Conservation (phyloP, 1,284 basidiomycete genomes). For the Puccinia polysora region DNA sequence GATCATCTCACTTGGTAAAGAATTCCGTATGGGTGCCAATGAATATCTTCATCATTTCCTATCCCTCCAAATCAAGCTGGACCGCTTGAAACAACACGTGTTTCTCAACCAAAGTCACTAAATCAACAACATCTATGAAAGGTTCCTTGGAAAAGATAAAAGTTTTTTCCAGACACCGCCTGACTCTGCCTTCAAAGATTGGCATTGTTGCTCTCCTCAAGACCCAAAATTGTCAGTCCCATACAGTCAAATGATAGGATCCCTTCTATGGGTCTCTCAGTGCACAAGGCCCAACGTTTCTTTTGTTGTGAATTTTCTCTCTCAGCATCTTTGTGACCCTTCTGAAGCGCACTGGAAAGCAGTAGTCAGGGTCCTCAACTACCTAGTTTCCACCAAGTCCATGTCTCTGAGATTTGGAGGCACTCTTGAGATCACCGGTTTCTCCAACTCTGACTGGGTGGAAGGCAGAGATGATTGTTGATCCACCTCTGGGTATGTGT, state of each 20-base stretch:
- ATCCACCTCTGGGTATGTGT: no score
- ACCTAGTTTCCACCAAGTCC: background rate
- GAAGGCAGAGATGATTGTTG: background rate
- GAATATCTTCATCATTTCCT: slow-evolving; percentile 1
- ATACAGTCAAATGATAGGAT: no score
- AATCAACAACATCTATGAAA: background rate
- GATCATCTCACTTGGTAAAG: background rate
- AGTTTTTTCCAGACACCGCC: no score
- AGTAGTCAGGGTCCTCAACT: slow-evolving; percentile 1
- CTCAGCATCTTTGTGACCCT: background rate
- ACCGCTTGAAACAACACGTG: background rate
- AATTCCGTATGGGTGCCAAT: no score
- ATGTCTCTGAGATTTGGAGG: background rate
- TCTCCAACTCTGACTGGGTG: background rate
- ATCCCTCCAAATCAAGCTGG: background rate
- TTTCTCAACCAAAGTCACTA: slow-evolving; percentile 5
- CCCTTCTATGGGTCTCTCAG: no score
- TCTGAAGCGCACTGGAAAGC: background rate
- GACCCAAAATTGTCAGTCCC: no score
- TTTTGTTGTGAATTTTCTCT: no score
- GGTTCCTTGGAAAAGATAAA: background rate
- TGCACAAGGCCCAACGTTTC: no score
- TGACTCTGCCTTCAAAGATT: no score
- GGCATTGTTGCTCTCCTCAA: no score
- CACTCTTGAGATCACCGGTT: background rate